Evolutionary conservation across 2,329 filamentous ascomycete species (phyloP).

Genomic region (Clathrospora elynae): DNA sequence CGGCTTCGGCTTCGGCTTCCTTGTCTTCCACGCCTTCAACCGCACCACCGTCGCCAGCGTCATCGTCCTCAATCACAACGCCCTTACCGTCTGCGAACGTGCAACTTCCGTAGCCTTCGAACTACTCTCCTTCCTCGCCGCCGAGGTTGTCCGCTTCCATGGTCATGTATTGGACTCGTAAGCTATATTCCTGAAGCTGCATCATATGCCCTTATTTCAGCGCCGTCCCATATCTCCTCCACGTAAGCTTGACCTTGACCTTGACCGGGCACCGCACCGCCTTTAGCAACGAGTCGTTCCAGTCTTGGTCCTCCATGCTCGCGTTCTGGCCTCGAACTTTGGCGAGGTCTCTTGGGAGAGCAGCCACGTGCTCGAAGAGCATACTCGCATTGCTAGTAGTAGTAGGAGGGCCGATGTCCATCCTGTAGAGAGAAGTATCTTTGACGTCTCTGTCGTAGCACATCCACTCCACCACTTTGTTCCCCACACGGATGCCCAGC

Average conservation of each 20-base stretch:
- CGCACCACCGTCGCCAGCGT: too few species aligned
- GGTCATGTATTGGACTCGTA: too few species aligned
- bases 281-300: constrained; percentile 19
- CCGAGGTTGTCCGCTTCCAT: too few species aligned
- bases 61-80: too few species aligned
- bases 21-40: too few species aligned
- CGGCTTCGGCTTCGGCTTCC: too few species aligned
- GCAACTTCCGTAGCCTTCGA: too few species aligned
- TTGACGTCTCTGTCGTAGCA: constrained; percentile 22
- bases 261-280: constrained; percentile 40
- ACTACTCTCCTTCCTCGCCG: too few species aligned
- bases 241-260: constrained; percentile 27
- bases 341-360: too few species aligned
- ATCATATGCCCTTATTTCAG: not conserved
- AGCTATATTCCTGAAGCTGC: not conserved
- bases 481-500: constrained; percentile 24
- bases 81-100: too few species aligned
- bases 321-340: constrained; percentile 7
- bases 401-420: constrained; percentile 1
- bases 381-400: too few species aligned
- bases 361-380: constrained; percentile 31
- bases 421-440: constrained; percentile 1
- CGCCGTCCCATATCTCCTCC: constrained; percentile 16
- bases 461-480: constrained; percentile 27
- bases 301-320: constrained; percentile 26